Evolutionary conservation across 805 yeast genomes (phyloP).

Genomic region (Starmerella sirachaensis): DNA sequence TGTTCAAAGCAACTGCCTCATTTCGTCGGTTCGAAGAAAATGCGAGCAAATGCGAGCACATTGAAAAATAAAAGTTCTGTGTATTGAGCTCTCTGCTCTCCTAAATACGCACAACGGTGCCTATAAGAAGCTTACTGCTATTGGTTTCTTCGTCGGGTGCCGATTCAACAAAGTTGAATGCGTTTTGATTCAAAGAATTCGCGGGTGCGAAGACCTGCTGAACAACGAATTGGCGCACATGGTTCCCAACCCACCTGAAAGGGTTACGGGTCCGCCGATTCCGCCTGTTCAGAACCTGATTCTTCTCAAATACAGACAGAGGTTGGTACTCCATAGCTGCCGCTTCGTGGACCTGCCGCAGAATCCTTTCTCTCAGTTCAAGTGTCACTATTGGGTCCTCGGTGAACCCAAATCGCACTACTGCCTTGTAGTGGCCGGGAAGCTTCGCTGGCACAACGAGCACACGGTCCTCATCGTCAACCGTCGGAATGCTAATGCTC

Average conservation of each 20-base stretch:
- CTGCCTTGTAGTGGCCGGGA: conserved; percentile 39
- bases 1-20: too few species aligned
- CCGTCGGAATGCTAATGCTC: conserved; percentile 35
- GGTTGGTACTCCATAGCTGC: background rate
- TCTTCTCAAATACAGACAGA: conserved; percentile 14
- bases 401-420: conserved; percentile 39
- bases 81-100: too few species aligned
- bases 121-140: conserved; percentile 11
- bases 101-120: conserved; percentile 6
- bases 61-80: too few species aligned
- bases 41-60: too few species aligned
- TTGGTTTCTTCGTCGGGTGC: conserved; percentile 1
- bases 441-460: conserved; percentile 31
- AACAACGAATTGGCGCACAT: conserved; percentile 4
- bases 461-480: conserved; percentile 33
- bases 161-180: too few species aligned
- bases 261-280: conserved; percentile 3
- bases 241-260: background rate
- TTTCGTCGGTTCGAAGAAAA: too few species aligned
- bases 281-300: conserved; percentile 1
- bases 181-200: conserved; percentile 13
- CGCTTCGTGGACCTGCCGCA: background rate
- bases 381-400: conserved; percentile 7
- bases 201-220: conserved; percentile 12
- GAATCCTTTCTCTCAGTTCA: conserved; percentile 1